phyloP scores from a whole-genome alignment of 2,329 filamentous ascomycete genomes.

The Trematosphaeria pertusa region DNA sequence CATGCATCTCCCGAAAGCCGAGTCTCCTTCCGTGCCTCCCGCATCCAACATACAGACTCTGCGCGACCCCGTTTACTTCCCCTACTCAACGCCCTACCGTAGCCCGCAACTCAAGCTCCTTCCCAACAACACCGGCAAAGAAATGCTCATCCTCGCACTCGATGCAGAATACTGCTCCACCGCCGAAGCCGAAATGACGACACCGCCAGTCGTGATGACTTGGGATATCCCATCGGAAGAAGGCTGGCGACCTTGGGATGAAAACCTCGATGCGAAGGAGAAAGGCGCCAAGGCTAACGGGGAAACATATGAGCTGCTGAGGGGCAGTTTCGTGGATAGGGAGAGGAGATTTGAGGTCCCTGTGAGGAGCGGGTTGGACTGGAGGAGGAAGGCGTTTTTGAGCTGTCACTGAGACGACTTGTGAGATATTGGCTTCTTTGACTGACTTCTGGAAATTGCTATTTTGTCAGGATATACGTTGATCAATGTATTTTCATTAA shows the following conservation, averaged over 20 bases:
- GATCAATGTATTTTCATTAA: no score
- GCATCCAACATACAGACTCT: constrained; percentile 7
- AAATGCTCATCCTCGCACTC: constrained; percentile 3
- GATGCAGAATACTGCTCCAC: background rate
- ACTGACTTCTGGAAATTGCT: no score
- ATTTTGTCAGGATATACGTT: no score
- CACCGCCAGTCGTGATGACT: constrained; percentile 2
- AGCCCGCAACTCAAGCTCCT: constrained; percentile 4
- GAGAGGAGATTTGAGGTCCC: constrained; percentile 13
- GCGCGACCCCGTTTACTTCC: constrained; percentile 8
- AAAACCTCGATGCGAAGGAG: constrained; percentile 2
- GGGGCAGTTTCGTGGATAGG: constrained; percentile 14
- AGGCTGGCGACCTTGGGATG: constrained; percentile 13
- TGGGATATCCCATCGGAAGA: constrained; percentile 5
- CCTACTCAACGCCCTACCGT: constrained; percentile 13
- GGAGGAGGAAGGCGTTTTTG: constrained; percentile 13
- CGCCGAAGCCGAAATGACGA: constrained; percentile 1
- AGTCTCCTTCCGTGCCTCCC: background rate
- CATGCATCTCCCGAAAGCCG: background rate
- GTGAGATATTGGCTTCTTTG: no score
- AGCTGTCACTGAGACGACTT: constrained; percentile 8
- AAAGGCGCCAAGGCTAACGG: constrained; percentile 4
- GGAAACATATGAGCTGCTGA: constrained; percentile 7
- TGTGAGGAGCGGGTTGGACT: constrained; percentile 15
- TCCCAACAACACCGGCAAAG: background rate